Conservation (phyloP, 345 rosid species). For the Tarenaya hassleriana region DNA sequence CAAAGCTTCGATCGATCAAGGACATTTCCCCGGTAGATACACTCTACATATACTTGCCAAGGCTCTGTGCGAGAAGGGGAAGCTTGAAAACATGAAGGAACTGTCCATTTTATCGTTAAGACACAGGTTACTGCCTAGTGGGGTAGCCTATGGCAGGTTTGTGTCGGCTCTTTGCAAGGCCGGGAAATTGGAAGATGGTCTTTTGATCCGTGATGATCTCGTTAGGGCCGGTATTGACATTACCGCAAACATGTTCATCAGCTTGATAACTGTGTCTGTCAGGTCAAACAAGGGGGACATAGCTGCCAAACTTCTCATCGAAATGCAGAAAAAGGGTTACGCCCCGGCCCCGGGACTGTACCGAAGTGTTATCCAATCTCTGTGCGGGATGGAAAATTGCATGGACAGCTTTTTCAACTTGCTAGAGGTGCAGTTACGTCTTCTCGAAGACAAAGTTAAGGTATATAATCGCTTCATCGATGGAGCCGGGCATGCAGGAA, state of each 20-base stretch:
- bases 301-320: constrained; percentile 57
- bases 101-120: constrained; percentile 40
- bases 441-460: constrained; percentile 20
- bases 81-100: constrained; percentile 59
- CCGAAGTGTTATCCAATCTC: constrained; percentile 47
- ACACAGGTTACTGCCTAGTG: constrained; percentile 35
- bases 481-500: constrained; percentile 69
- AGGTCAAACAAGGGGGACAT: constrained; percentile 45
- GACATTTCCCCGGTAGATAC: constrained; percentile 48
- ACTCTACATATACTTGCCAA: constrained; percentile 48
- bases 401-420: constrained; percentile 35
- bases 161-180: constrained; percentile 55
- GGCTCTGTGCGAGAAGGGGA: constrained; percentile 58
- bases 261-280: constrained; percentile 49
- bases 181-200: constrained; percentile 53
- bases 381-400: constrained; percentile 44
- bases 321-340: constrained; percentile 72
- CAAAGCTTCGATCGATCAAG: constrained; percentile 44
- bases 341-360: constrained; percentile 28
- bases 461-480: constrained; percentile 52
- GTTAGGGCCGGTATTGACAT: constrained; percentile 31
- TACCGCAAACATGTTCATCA: constrained; percentile 25
- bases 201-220: constrained; percentile 42
- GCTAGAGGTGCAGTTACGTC: constrained; percentile 50
- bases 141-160: constrained; percentile 35